A percentile compares a stretch with the other conserved stretches of the same genome.
Conservation (phyloP, 345 rosid species). For the Nasturtium officinale region DNA sequence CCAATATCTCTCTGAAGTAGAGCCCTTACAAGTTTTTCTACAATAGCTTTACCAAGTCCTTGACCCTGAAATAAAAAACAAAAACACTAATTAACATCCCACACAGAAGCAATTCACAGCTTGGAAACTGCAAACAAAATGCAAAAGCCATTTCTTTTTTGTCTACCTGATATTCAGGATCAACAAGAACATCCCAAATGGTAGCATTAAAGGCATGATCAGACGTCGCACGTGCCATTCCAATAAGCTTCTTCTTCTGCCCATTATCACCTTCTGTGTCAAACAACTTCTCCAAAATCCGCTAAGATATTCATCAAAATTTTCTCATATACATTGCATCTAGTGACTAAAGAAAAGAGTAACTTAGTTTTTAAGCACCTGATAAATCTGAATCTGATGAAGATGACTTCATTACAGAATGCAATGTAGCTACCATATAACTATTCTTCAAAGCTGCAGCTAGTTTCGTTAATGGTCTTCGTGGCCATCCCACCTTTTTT, state of each 20-base stretch:
- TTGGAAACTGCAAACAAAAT: neutral
- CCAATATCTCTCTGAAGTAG: conserved; percentile 94
- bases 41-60: conserved; percentile 92
- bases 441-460: conserved; percentile 92
- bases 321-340: conserved; percentile 36
- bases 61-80: conserved; percentile 64
- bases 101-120: conserved; percentile 9
- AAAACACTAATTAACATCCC: conserved; percentile 2
- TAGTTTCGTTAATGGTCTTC: conserved; percentile 82
- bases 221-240: conserved; percentile 99
- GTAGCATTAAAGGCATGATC: conserved; percentile 99
- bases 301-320: conserved; percentile 82
- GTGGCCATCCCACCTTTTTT: conserved; percentile 88
- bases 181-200: conserved; percentile 98
- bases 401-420: conserved; percentile 60
- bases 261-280: conserved; percentile 79
- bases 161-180: conserved; percentile 89
- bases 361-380: conserved; percentile 50
- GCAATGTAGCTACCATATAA: conserved; percentile 92
- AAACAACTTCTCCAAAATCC: conserved; percentile 90
- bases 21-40: conserved; percentile 81
- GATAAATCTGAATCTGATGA: conserved; percentile 7
- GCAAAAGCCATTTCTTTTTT: neutral
- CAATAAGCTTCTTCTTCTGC: conserved; percentile 60
- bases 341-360: neutral